phyloP scores from a whole-genome alignment of 2,329 filamentous ascomycete genomes.

The Aspergillus versicolor region DNA sequence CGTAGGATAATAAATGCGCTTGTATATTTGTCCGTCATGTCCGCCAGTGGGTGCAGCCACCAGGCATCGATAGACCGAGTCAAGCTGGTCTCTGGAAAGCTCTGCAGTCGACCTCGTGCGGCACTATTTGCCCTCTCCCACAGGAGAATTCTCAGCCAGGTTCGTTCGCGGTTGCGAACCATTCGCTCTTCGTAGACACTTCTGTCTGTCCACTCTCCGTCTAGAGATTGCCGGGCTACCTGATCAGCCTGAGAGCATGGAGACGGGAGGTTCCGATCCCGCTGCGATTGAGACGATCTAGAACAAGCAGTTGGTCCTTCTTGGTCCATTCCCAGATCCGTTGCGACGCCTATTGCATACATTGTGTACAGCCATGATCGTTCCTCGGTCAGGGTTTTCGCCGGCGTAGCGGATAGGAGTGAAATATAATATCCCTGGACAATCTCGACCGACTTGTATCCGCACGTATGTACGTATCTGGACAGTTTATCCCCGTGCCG shows the following conservation, averaged over 20 bases:
- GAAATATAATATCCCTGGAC: constrained; percentile 34
- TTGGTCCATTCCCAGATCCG: constrained; percentile 29
- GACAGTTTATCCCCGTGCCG: constrained; percentile 31
- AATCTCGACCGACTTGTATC: constrained; percentile 32
- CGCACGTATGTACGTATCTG: constrained; percentile 27
- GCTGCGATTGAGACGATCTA: neutral
- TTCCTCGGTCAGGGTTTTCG: constrained; percentile 26
- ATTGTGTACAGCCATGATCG: constrained; percentile 32
- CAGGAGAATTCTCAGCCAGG: constrained; percentile 31
- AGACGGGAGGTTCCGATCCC: neutral
- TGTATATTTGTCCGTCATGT: constrained; percentile 28
- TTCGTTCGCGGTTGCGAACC: constrained; percentile 28
- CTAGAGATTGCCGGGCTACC: neutral
- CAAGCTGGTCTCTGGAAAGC: constrained; percentile 30
- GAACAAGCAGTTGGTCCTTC: neutral
- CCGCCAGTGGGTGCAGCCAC: constrained; percentile 29
- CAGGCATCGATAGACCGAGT: constrained; percentile 26
- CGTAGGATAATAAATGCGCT: constrained; percentile 30
- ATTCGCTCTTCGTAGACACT: neutral
- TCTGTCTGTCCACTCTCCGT: neutral
- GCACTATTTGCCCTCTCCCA: constrained; percentile 34
- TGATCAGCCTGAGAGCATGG: neutral
- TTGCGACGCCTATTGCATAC: constrained; percentile 29
- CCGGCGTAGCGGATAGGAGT: constrained; percentile 27
- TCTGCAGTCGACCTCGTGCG: constrained; percentile 24